A percentile compares a stretch with the other conserved stretches of the same genome.
Evolutionary conservation across 2,329 filamentous ascomycete genomes (phyloP).

Genomic region (Hymenoscyphus albidus): DNA sequence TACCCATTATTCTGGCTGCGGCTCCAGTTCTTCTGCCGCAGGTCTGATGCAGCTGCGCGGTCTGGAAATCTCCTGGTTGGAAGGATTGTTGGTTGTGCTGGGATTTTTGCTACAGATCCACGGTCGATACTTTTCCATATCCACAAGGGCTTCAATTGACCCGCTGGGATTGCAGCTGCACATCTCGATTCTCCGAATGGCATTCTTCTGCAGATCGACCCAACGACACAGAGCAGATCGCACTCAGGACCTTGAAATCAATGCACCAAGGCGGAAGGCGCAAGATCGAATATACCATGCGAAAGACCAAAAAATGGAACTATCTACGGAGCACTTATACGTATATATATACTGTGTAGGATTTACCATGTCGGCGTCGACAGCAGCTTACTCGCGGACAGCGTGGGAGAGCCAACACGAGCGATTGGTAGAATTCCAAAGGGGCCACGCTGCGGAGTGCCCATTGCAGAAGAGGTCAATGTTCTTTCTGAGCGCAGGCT

Average conservation of each 20-base stretch:
- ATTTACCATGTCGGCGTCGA: neutral
- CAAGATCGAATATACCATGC: neutral
- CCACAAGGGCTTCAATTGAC: neutral
- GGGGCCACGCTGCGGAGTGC: neutral
- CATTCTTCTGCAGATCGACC: neutral
- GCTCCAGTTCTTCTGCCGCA: constrained; percentile 1
- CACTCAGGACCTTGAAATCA: neutral
- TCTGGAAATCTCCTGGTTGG: neutral
- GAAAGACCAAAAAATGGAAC: neutral
- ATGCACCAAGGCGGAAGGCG: neutral
- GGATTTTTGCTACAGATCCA: neutral
- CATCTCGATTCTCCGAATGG: neutral
- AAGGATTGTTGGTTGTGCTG: neutral
- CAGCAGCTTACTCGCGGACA: neutral
- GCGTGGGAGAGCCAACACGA: neutral
- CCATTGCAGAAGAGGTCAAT: too few species aligned
- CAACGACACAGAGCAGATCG: neutral
- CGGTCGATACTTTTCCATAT: neutral
- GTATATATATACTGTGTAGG: too few species aligned
- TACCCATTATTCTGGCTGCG: neutral
- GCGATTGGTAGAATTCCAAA: neutral
- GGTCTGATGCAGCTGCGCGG: neutral
- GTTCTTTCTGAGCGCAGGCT: too few species aligned
- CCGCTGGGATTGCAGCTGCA: neutral
- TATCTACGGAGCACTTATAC: neutral